These are phyloP conservation scores for Kodamaea derodonti DNA, from an alignment of 1,139 yeast species.

Conservation along the genomic window DNA sequence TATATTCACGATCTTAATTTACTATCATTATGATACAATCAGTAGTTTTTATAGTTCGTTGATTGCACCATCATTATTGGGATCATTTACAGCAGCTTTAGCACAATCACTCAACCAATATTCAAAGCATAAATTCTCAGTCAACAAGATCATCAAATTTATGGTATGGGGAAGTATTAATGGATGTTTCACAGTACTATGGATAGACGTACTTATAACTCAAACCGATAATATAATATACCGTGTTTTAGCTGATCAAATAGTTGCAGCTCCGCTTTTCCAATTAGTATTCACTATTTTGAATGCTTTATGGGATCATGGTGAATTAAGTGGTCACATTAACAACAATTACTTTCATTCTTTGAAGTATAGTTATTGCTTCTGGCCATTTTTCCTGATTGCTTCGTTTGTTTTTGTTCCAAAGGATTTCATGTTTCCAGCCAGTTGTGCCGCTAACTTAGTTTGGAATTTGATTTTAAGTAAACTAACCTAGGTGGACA, in stretches of 20 bases:
- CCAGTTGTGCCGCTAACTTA: conserved; percentile 54
- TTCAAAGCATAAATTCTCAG: conserved; percentile 35
- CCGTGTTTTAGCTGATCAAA: conserved; percentile 50
- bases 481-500: conserved; percentile 16
- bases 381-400: conserved; percentile 58
- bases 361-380: conserved; percentile 49
- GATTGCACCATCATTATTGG: conserved; percentile 41
- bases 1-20: conserved; percentile 20
- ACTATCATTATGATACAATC: conserved; percentile 26
- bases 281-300: conserved; percentile 49
- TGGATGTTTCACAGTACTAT: conserved; percentile 52
- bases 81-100: conserved; percentile 48
- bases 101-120: conserved; percentile 58
- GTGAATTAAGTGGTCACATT: conserved; percentile 27
- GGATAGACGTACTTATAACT: conserved; percentile 50
- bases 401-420: conserved; percentile 49
- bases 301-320: conserved; percentile 55
- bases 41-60: conserved; percentile 15
- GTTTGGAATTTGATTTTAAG: conserved; percentile 56
- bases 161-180: conserved; percentile 60
- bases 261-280: conserved; percentile 51
- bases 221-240: conserved; percentile 30
- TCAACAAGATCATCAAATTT: conserved; percentile 46
- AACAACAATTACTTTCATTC: conserved; percentile 40
- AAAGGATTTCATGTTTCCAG: conserved; percentile 48